Evolutionary conservation across 305 asterid species (phyloP).

Genomic region (Striga hermonthica): DNA sequence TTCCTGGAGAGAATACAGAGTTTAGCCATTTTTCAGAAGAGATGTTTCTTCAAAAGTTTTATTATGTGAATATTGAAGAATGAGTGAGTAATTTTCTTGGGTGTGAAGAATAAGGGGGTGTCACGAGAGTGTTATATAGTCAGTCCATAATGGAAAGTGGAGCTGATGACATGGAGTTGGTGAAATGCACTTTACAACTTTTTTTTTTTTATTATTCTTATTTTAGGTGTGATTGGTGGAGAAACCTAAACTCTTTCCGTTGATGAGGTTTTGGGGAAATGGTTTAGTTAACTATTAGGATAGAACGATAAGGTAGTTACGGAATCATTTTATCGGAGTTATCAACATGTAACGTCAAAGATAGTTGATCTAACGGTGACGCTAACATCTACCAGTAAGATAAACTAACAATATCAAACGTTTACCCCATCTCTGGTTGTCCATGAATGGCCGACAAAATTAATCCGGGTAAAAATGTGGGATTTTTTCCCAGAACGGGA

Average conservation of each 20-base stretch:
- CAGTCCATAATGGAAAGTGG: slow-evolving; percentile 28
- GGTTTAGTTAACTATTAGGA: background rate
- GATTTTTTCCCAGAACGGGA: no score
- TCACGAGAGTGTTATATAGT: slow-evolving; percentile 31
- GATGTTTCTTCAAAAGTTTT: slow-evolving; percentile 1
- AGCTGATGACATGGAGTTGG: slow-evolving; percentile 42
- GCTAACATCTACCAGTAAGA: no score
- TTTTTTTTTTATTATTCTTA: background rate
- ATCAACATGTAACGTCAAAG: no score
- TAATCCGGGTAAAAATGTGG: no score
- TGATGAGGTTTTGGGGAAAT: background rate
- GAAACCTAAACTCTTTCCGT: background rate
- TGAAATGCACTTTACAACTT: background rate
- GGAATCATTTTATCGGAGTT: no score
- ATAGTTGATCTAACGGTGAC: no score
- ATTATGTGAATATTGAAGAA: slow-evolving; percentile 20
- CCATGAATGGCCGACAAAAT: no score
- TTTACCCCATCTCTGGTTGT: no score
- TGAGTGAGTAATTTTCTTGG: slow-evolving; percentile 30
- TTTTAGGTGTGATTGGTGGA: background rate
- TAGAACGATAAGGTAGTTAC: no score
- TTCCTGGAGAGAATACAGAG: slow-evolving; percentile 23
- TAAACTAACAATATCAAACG: no score
- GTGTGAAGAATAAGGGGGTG: slow-evolving; percentile 27
- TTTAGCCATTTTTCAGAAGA: slow-evolving; percentile 40